phyloP scores from a whole-genome alignment of 2,329 filamentous ascomycete genomes.

The Trichoderma sp. region DNA sequence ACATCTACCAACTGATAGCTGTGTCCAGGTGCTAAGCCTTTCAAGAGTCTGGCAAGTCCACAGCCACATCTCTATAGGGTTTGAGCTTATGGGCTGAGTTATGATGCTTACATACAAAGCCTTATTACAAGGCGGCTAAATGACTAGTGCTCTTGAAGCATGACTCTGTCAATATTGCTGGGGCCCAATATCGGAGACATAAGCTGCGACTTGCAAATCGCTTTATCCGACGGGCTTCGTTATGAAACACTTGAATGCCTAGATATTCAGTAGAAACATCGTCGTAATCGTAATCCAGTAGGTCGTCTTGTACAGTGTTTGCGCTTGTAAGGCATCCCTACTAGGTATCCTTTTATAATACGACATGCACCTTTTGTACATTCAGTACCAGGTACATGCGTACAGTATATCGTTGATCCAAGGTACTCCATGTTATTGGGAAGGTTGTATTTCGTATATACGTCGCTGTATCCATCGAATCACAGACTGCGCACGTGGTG shows the following conservation, averaged over 20 bases:
- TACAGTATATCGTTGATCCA: not conserved
- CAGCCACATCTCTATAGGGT: not conserved
- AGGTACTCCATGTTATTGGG: not conserved
- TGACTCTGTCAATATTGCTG: not conserved
- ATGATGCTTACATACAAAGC: not conserved
- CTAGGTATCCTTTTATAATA: not conserved
- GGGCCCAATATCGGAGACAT: too few species aligned
- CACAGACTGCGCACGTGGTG: not conserved
- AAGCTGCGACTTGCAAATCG: not conserved
- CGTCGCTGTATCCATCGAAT: not conserved
- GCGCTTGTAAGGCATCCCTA: not conserved
- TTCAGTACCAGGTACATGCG: not conserved
- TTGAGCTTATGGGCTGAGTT: not conserved
- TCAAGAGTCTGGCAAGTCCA: not conserved
- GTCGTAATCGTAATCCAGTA: not conserved
- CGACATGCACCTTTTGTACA: not conserved
- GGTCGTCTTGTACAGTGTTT: not conserved
- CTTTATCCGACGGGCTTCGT: not conserved
- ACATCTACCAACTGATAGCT: not conserved
- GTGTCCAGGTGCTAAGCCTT: not conserved
- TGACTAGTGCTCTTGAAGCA: not conserved
- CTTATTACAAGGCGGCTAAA: not conserved
- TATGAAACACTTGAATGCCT: not conserved
- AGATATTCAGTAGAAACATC: not conserved
- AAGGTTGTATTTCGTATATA: not conserved